Evolutionary conservation across 2,329 filamentous ascomycete genomes (phyloP).

Genomic region (Colletotrichum simmondsii): DNA sequence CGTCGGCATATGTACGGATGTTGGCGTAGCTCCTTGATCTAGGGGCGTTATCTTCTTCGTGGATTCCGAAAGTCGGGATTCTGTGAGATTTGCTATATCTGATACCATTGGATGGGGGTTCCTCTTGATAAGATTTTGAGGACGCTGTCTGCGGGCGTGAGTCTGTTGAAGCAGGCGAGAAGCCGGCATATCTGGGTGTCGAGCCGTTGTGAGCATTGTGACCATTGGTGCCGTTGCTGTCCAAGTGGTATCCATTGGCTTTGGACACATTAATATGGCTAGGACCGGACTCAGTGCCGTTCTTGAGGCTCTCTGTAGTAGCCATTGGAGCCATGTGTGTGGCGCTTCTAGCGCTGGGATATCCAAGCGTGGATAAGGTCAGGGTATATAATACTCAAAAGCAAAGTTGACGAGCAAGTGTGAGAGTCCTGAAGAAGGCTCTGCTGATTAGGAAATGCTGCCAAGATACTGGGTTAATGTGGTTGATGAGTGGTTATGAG

Average conservation of each 20-base stretch:
- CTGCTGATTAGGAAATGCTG: neutral
- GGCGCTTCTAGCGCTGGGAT: neutral
- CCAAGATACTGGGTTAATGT: neutral
- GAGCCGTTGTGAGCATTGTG: conserved; percentile 19
- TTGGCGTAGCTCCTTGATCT: conserved; percentile 44
- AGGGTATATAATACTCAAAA: neutral
- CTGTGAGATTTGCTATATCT: conserved; percentile 38
- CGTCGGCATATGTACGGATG: conserved; percentile 40
- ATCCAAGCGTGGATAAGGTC: neutral
- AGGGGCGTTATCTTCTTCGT: conserved; percentile 48
- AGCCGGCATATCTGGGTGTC: conserved; percentile 20
- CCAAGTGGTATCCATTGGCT: conserved; percentile 19
- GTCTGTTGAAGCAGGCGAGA: conserved; percentile 23
- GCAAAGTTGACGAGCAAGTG: neutral
- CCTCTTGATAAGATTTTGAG: conserved; percentile 32
- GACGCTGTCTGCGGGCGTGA: conserved; percentile 28
- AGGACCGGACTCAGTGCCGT: conserved; percentile 5
- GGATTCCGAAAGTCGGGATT: conserved; percentile 40
- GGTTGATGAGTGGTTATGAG: neutral
- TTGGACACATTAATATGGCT: conserved; percentile 19
- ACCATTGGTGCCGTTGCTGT: conserved; percentile 15
- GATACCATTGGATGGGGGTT: conserved; percentile 33
- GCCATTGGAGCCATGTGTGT: conserved; percentile 31
- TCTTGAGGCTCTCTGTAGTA: conserved; percentile 1
- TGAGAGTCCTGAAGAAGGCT: neutral